These are phyloP conservation scores for Lecanosticta acicola DNA, from an alignment of 2,329 filamentous ascomycete genomes.

Conservation along the genomic window DNA sequence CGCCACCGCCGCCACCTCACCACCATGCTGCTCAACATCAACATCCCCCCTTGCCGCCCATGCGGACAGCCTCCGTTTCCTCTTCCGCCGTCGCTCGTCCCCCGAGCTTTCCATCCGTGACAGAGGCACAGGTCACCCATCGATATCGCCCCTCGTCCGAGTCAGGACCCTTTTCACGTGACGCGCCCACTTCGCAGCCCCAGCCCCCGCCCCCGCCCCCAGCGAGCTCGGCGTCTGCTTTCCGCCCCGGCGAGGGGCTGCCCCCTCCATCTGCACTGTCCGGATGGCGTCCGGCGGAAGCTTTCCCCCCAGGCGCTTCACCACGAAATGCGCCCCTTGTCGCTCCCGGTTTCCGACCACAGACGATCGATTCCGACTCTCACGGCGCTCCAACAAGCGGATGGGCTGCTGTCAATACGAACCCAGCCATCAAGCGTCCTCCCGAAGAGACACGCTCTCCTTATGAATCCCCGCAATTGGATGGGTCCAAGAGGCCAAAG, in stretches of 20 bases:
- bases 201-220: conserved; percentile 6
- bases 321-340: conserved; percentile 16
- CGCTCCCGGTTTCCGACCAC: conserved; percentile 13
- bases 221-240: background rate
- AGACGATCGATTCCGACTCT: conserved; percentile 19
- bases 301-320: conserved; percentile 15
- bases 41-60: conserved; percentile 23
- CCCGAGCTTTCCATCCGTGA: conserved; percentile 9
- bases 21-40: background rate
- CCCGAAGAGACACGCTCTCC: conserved; percentile 32
- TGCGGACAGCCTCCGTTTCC: conserved; percentile 21
- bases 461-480: conserved; percentile 28
- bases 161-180: conserved; percentile 12
- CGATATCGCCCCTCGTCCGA: conserved; percentile 15
- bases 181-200: conserved; percentile 4
- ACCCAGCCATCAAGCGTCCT: conserved; percentile 38
- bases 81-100: conserved; percentile 19
- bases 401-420: conserved; percentile 43
- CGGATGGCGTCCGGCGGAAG: conserved; percentile 28
- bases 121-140: conserved; percentile 15
- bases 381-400: conserved; percentile 26
- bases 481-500: conserved; percentile 43
- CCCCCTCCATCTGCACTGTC: conserved; percentile 25
- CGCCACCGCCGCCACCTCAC: conserved; percentile 5
- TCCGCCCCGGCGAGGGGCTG: conserved; percentile 16